Conservation (phyloP, 495 filamentous ascomycete species). For the Aspergillus hancockii region DNA sequence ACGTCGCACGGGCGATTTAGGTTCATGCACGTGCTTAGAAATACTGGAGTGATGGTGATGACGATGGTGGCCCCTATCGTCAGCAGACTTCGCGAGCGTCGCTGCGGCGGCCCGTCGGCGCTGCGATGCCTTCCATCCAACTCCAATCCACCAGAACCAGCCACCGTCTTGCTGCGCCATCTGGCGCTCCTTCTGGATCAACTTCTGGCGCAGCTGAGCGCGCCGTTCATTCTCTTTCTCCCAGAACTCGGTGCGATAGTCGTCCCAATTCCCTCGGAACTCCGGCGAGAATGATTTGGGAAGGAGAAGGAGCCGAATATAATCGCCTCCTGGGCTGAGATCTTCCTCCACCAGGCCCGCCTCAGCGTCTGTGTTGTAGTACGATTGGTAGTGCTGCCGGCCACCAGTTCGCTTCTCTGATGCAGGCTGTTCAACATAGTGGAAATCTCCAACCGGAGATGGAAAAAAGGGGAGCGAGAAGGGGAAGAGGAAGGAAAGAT, state of each 20-base stretch:
- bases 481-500: conserved; percentile 73
- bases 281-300: conserved; percentile 93
- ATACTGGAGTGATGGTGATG: conserved; percentile 35
- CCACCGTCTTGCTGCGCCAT: conserved; percentile 67
- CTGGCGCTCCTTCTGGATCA: conserved; percentile 64
- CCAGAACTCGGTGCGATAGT: conserved; percentile 93
- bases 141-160: conserved; percentile 74
- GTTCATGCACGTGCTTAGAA: conserved; percentile 38
- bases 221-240: conserved; percentile 93
- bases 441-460: conserved; percentile 62
- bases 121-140: conserved; percentile 64
- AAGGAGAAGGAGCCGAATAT: conserved; percentile 84
- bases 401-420: conserved; percentile 43
- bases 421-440: conserved; percentile 59
- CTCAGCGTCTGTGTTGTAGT: conserved; percentile 57
- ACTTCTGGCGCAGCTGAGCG: conserved; percentile 64
- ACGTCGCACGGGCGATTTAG: conserved; percentile 35
- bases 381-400: conserved; percentile 41
- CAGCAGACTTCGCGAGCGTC: conserved; percentile 29
- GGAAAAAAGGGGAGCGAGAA: conserved; percentile 67
- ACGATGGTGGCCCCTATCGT: conserved; percentile 31
- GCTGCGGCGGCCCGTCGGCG: conserved; percentile 37
- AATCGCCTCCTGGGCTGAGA: conserved; percentile 82
- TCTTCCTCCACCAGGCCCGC: conserved; percentile 67
- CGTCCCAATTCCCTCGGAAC: conserved; percentile 97